Percentiles rank a stretch among this genome's conserved stretches.
phyloP scores from a whole-genome alignment of 1,284 basidiomycete species.

The Naganishia cerealis region DNA sequence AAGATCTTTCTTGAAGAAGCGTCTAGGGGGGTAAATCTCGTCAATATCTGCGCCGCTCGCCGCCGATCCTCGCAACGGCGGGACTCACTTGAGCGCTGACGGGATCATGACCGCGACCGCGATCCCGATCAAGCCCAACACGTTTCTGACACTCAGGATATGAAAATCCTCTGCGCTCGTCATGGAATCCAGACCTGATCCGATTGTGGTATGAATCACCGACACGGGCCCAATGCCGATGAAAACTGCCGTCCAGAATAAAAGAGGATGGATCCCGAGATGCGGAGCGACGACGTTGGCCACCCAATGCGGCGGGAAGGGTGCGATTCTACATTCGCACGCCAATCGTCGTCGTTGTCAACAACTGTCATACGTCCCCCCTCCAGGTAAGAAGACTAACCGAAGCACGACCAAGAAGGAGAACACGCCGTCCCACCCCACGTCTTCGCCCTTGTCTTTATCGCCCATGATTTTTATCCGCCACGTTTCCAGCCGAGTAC shows the following conservation, averaged over 20 bases:
- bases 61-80: not conserved
- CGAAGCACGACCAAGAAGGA: slow-evolving; percentile 81
- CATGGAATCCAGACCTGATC: slow-evolving; percentile 90
- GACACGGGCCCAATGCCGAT: slow-evolving; percentile 87
- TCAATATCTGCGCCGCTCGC: too few relatives aligned
- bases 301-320: slow-evolving; percentile 89
- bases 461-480: slow-evolving; percentile 54
- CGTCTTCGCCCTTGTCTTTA: slow-evolving; percentile 46
- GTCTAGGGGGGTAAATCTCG: slow-evolving; percentile 18
- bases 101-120: slow-evolving; percentile 88
- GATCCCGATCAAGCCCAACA: slow-evolving; percentile 75
- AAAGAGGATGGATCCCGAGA: slow-evolving; percentile 76
- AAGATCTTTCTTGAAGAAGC: slow-evolving; percentile 51
- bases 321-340: slow-evolving; percentile 68
- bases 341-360: too few relatives aligned
- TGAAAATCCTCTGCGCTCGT: slow-evolving; percentile 88
- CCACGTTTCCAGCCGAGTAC: slow-evolving; percentile 51
- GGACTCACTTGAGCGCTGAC: slow-evolving; percentile 74
- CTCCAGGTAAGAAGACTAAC: slow-evolving; percentile 35
- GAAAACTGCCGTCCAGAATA: slow-evolving; percentile 89
- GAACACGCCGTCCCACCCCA: slow-evolving; percentile 51
- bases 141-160: slow-evolving; percentile 82
- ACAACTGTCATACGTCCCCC: not conserved
- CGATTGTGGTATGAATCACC: slow-evolving; percentile 94
- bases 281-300: slow-evolving; percentile 92